phyloP scores from a whole-genome alignment of 768 basidiomycete genomes.

The Boletus speciosus region DNA sequence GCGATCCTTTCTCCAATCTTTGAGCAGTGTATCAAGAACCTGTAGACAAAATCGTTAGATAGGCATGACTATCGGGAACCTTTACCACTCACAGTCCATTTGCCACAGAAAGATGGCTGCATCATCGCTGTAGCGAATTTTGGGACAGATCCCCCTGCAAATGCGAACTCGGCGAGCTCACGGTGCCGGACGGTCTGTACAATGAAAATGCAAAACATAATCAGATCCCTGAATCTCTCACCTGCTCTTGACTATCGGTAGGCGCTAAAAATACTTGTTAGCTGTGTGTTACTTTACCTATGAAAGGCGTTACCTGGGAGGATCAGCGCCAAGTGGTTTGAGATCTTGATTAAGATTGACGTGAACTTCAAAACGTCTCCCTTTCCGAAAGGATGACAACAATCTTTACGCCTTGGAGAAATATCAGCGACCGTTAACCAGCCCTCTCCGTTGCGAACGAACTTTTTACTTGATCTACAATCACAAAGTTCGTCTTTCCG shows the following conservation, averaged over 20 bases:
- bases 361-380: constrained; percentile 71
- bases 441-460: constrained; percentile 16
- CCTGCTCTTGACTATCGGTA: constrained; percentile 68
- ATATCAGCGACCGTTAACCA: neutral
- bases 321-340: constrained; percentile 85
- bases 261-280: constrained; percentile 44
- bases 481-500: constrained; percentile 67
- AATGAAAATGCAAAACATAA: neutral
- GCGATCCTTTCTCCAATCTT: constrained; percentile 59
- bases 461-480: constrained; percentile 65
- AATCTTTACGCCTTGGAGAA: constrained; percentile 54
- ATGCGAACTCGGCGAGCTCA: constrained; percentile 57
- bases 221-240: constrained; percentile 16
- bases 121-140: constrained; percentile 63
- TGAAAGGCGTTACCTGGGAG: constrained; percentile 57
- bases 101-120: constrained; percentile 70
- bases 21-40: constrained; percentile 66
- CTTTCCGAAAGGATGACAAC: constrained; percentile 44
- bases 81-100: constrained; percentile 69
- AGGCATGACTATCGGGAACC: neutral
- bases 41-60: constrained; percentile 27
- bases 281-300: neutral
- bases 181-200: constrained; percentile 51
- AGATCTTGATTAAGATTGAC: constrained; percentile 79
- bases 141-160: constrained; percentile 53